phyloP scores from a whole-genome alignment of 2,329 filamentous ascomycete genomes.

The Diaporthe humulicola region DNA sequence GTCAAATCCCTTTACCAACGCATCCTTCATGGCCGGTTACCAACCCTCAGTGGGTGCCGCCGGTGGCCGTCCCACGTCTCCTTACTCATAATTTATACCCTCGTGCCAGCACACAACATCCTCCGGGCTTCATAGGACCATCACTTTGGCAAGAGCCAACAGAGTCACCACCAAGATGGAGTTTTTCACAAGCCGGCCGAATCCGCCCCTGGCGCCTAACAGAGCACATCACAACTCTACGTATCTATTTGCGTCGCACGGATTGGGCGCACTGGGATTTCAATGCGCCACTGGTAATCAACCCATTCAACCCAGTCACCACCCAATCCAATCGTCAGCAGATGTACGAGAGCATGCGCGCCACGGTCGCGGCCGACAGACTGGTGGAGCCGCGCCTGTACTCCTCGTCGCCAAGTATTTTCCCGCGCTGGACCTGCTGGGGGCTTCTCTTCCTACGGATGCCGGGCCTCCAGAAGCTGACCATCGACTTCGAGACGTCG shows the following conservation, averaged over 20 bases:
- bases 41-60: background rate
- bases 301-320: background rate
- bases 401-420: background rate
- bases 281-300: constrained; percentile 23
- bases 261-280: constrained; percentile 31
- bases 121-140: background rate
- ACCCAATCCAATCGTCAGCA: background rate
- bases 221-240: constrained; percentile 26
- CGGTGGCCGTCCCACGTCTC: background rate
- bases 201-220: constrained; percentile 18
- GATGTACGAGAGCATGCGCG: background rate
- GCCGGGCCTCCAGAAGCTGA: constrained; percentile 21
- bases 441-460: constrained; percentile 32
- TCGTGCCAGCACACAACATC: background rate
- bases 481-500: constrained; percentile 36
- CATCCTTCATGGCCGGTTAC: too few species aligned
- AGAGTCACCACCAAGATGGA: background rate
- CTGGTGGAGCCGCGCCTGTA: background rate
- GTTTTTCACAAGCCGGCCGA: background rate
- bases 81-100: background rate
- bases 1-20: background rate
- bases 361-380: background rate
- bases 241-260: constrained; percentile 29
- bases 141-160: background rate
- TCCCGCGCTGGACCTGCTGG: constrained; percentile 15